These are phyloP conservation scores for Triticum timopheevii DNA, from an alignment of 176 grass and related monocot genomes.

Conservation along the genomic window DNA sequence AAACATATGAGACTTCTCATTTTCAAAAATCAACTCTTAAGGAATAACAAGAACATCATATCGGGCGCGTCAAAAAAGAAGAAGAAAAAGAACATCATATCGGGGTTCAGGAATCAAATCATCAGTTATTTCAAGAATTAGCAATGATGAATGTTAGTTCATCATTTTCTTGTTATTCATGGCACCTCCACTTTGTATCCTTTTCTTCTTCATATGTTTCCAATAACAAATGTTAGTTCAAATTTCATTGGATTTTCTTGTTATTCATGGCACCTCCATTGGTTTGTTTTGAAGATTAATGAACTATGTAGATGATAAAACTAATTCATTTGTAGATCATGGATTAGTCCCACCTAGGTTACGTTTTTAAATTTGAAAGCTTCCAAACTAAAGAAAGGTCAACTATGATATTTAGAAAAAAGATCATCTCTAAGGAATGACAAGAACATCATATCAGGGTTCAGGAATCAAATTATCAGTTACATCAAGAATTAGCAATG, in stretches of 20 bases:
- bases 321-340: not conserved
- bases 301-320: not conserved
- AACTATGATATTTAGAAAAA: not conserved
- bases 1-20: not conserved
- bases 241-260: not conserved
- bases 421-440: no score
- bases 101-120: no score
- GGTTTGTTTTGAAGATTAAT: not conserved
- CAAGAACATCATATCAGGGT: not conserved
- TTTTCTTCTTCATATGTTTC: not conserved
- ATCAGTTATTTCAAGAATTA: no score
- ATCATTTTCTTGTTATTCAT: no score
- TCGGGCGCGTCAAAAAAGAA: no score
- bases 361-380: not conserved
- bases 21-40: not conserved
- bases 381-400: not conserved
- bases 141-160: no score
- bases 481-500: not conserved
- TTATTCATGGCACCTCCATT: not conserved
- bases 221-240: not conserved
- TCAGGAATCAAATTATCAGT: not conserved
- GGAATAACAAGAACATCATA: not conserved
- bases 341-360: not conserved
- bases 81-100: no score
- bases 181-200: not conserved